These are phyloP conservation scores for Hibiscus tridactylites DNA, from an alignment of 345 rosid genomes.

Conservation along the genomic window DNA sequence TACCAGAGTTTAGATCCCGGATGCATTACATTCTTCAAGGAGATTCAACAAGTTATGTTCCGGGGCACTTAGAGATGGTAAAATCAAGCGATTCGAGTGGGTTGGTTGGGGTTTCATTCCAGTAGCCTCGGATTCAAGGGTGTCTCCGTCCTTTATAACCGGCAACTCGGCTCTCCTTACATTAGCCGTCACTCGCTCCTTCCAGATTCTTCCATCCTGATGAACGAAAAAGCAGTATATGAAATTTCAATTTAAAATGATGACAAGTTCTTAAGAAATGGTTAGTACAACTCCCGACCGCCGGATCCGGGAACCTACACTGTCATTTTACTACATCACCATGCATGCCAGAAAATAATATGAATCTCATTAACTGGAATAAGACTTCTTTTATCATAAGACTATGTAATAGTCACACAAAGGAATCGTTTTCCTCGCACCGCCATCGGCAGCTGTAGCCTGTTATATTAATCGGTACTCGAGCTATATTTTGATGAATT, in stretches of 20 bases:
- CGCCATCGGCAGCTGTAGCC: background rate
- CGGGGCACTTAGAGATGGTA: constrained; percentile 83
- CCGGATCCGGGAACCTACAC: no score
- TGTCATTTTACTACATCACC: no score
- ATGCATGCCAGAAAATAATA: background rate
- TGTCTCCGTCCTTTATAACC: constrained; percentile 42
- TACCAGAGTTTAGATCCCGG: constrained; percentile 5
- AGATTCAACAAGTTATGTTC: constrained; percentile 25
- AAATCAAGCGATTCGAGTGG: constrained; percentile 38
- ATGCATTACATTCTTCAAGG: constrained; percentile 55
- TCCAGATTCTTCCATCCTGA: constrained; percentile 92
- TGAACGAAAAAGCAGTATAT: constrained; percentile 1
- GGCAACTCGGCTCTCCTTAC: constrained; percentile 59
- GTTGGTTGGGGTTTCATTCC: constrained; percentile 31
- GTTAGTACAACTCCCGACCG: background rate
- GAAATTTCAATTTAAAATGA: background rate
- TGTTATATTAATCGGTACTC: background rate
- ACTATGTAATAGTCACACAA: background rate
- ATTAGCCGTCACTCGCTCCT: no score
- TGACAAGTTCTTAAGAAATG: background rate
- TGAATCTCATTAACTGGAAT: background rate
- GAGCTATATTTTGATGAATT: background rate
- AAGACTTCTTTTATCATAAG: background rate
- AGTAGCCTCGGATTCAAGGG: constrained; percentile 40
- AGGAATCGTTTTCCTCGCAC: background rate